Conservation (phyloP, 805 yeast species). For the Brettanomyces naardenensis region DNA sequence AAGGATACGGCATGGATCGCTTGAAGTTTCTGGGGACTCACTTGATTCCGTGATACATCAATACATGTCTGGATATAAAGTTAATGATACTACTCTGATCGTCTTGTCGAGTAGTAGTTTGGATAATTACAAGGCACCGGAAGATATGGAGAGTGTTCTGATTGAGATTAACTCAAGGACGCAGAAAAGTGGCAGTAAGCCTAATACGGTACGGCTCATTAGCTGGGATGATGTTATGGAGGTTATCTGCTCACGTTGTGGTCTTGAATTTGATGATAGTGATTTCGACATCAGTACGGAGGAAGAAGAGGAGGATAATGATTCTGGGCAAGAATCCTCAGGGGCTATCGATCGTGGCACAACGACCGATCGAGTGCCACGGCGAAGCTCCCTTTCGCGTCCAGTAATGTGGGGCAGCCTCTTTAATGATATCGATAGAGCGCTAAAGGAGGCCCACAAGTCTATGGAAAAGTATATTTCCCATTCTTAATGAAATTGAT, state of each 20-base stretch:
- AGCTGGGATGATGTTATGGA: slow-evolving; percentile 31
- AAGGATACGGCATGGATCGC: background rate
- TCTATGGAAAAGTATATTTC: background rate
- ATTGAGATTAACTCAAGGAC: slow-evolving; percentile 21
- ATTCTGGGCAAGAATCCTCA: no score
- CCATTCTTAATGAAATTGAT: no score
- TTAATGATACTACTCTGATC: slow-evolving; percentile 14
- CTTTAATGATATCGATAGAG: slow-evolving; percentile 15
- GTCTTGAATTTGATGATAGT: slow-evolving; percentile 28
- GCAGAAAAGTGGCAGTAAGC: slow-evolving; percentile 6
- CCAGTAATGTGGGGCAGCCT: slow-evolving; percentile 14
- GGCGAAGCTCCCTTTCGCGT: no score
- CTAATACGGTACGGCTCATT: slow-evolving; percentile 17
- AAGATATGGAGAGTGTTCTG: slow-evolving; percentile 15
- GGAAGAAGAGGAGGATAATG: slow-evolving; percentile 6
- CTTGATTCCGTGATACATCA: background rate
- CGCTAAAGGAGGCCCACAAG: slow-evolving; percentile 14
- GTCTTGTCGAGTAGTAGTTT: slow-evolving; percentile 20
- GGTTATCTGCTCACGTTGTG: slow-evolving; percentile 22
- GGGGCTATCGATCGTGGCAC: no score
- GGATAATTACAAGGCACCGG: slow-evolving; percentile 9
- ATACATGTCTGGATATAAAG: slow-evolving; percentile 2
- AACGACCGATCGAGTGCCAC: no score
- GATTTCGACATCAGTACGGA: slow-evolving; percentile 22
- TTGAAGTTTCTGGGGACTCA: background rate